These are phyloP conservation scores for Aspergillus campestris DNA, from an alignment of 495 filamentous ascomycete genomes.

Conservation along the genomic window DNA sequence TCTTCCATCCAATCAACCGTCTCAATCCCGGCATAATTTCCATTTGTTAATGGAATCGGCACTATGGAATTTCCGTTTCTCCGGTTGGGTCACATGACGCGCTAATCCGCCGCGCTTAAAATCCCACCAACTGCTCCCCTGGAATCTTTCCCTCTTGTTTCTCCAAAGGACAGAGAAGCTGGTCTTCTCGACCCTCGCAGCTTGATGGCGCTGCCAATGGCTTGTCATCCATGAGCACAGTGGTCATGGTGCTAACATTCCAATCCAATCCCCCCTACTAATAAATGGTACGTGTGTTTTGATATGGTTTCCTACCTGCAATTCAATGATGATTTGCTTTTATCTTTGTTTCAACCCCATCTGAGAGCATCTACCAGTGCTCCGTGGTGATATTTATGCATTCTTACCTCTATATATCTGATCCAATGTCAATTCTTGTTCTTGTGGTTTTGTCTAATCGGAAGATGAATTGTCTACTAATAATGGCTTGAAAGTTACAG, in stretches of 20 bases:
- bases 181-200: neutral
- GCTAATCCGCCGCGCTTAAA: constrained; percentile 14
- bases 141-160: neutral
- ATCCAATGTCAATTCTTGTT: neutral
- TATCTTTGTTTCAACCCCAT: constrained; percentile 40
- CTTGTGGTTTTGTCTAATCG: too few species aligned
- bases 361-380: constrained; percentile 22
- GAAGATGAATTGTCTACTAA: too few species aligned
- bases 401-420: constrained; percentile 12
- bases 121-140: constrained; percentile 4
- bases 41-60: neutral
- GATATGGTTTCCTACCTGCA: neutral
- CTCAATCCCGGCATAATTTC: neutral
- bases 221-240: too few species aligned
- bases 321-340: constrained; percentile 29
- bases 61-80: constrained; percentile 4
- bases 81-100: constrained; percentile 13
- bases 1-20: neutral
- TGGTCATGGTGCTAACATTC: too few species aligned
- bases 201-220: too few species aligned
- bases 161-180: neutral
- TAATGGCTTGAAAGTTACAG: too few species aligned
- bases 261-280: neutral
- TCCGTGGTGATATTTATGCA: constrained; percentile 21
- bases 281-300: constrained; percentile 5